A percentile compares a stretch with the other conserved stretches of the same genome.
Conservation (phyloP, 1,139 yeast genomes). For the Geotrichum phurueaensis region DNA sequence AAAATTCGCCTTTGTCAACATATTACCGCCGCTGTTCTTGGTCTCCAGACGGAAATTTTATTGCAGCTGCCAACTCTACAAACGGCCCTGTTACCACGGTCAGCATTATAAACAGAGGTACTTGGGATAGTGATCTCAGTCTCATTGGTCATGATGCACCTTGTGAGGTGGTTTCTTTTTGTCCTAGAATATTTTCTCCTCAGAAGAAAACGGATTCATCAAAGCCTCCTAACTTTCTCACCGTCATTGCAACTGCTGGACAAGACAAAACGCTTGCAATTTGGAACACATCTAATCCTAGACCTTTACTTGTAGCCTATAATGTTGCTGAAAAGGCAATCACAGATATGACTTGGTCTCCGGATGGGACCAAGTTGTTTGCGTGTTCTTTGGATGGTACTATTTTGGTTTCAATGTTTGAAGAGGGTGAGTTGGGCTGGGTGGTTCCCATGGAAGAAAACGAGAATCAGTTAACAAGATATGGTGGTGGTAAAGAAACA, state of each 20-base stretch:
- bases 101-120: constrained; percentile 82
- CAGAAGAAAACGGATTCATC: constrained; percentile 13
- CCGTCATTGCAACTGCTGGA: constrained; percentile 82
- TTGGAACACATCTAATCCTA: constrained; percentile 74
- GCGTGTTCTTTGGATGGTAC: constrained; percentile 83
- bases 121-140: constrained; percentile 84
- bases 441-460: constrained; percentile 62
- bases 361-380: constrained; percentile 66
- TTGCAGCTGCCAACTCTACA: constrained; percentile 95
- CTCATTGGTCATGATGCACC: constrained; percentile 96
- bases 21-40: constrained; percentile 90
- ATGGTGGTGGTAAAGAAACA: constrained; percentile 80
- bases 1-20: constrained; percentile 83
- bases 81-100: constrained; percentile 94
- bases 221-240: constrained; percentile 36
- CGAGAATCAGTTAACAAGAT: constrained; percentile 64
- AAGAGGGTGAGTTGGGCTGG: constrained; percentile 64
- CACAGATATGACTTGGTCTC: constrained; percentile 77
- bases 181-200: constrained; percentile 59
- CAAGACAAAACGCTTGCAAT: constrained; percentile 72
- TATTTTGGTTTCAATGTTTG: constrained; percentile 66
- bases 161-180: constrained; percentile 86
- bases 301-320: constrained; percentile 68
- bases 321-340: constrained; percentile 60
- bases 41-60: constrained; percentile 97